These are phyloP conservation scores for Nemophila menziesii DNA, from an alignment of 257 asterid genomes.

Conservation along the genomic window DNA sequence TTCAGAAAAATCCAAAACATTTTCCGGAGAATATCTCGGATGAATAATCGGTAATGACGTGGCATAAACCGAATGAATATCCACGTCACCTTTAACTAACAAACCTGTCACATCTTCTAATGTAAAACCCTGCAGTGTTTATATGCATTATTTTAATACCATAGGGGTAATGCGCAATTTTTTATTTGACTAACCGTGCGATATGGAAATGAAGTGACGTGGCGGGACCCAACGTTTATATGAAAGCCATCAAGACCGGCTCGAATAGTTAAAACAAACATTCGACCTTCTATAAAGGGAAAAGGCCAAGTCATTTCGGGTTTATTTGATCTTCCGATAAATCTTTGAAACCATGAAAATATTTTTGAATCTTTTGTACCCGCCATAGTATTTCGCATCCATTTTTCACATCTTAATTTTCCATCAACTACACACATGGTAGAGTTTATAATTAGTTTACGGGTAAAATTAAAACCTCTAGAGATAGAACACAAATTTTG, in stretches of 20 bases:
- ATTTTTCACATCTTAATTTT: constrained; percentile 67
- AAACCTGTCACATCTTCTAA: constrained; percentile 97
- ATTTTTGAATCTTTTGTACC: constrained; percentile 66
- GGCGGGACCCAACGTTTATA: constrained; percentile 87
- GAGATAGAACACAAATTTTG: neutral
- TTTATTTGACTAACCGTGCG: constrained; percentile 42
- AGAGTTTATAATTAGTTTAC: neutral
- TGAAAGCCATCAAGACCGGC: constrained; percentile 98
- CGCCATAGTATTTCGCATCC: constrained; percentile 71
- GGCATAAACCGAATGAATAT: constrained; percentile 78
- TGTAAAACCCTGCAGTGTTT: constrained; percentile 56
- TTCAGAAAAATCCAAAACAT: constrained; percentile 62
- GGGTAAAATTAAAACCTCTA: neutral
- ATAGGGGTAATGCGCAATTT: neutral
- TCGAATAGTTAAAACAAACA: constrained; percentile 79
- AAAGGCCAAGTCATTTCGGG: constrained; percentile 63
- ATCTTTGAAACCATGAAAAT: constrained; percentile 22
- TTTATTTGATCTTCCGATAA: constrained; percentile 22
- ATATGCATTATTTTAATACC: neutral
- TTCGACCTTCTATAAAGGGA: constrained; percentile 69
- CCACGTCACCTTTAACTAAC: constrained; percentile 79
- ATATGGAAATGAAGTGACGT: constrained; percentile 90
- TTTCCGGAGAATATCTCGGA: constrained; percentile 86
- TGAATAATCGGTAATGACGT: constrained; percentile 89
- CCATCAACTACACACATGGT: constrained; percentile 60